Evolutionary conservation across 176 grass and related monocot genomes (phyloP), one percentile per base, ranked within the genome.

Genomic region (Eragrostis nindensis): DNA sequence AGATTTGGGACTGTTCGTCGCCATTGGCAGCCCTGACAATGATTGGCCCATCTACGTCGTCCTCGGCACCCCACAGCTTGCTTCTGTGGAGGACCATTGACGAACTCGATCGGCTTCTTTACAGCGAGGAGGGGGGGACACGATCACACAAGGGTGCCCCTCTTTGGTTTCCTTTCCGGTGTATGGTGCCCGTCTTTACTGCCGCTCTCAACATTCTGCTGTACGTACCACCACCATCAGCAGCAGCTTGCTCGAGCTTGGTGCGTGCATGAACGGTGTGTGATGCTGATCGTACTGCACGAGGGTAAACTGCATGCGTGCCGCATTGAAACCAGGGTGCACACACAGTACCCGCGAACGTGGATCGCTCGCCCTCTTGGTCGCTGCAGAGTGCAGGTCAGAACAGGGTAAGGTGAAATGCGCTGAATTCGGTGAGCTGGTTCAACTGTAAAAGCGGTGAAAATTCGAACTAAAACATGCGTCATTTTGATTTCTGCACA

Each of bases 141-240:
- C 24, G 45, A n/a, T 18, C 8, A 44, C 69, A 80, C 39, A 39
- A 14, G 76, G 22, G 56, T 62, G n/a, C 64, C 75, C 36, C 7
- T 53, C 36, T 17, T 26, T 40, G 40, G 77, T 71, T 62, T 76
- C 64, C 78, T 82, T 76, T 76, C 72, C 78, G 52, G 44, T 45
- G 64, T n/a, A n/a, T n/a, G n/a, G n/a, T n/a, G n/a, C 56, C 21
- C 40, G 21, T 22, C 62, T 68, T 60, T 5, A 64, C n/a, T n/a
- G n/a, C n/a, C 12, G 57, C 62, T 42, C 61, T 42, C 45, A 83
- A 56, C 71, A 36, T 56, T 75, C 47, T 47, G 7, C 45, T 60
- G 56, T 60, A 26, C 56, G n/a, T 24, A 21, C 8, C 9, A 2
- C 7, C 56, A 60, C 3, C 54, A 60, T 0, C n/a, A n/a, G n/a